These are phyloP conservation scores for Tagetes erecta DNA, from an alignment of 129 eudicot genomes.

Conservation along the genomic window DNA sequence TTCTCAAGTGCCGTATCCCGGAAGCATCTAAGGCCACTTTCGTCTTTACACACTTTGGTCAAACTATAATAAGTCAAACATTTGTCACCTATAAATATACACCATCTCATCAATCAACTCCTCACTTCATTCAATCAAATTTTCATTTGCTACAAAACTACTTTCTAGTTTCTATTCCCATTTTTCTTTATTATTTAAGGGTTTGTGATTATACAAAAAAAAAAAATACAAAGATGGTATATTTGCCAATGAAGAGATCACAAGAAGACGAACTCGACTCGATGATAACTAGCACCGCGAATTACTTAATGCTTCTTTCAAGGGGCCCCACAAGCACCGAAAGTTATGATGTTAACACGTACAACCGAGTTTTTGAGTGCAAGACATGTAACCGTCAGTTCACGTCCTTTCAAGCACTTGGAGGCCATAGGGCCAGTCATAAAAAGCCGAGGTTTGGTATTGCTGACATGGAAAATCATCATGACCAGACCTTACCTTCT, in stretches of 20 bases:
- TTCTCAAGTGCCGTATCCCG: slow-evolving; percentile 22
- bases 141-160: slow-evolving; percentile 22
- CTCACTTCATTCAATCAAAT: slow-evolving; percentile 26
- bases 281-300: slow-evolving; percentile 53
- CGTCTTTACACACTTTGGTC: slow-evolving; percentile 35
- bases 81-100: slow-evolving; percentile 39
- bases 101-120: slow-evolving; percentile 15
- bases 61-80: slow-evolving; percentile 42
- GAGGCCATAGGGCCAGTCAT: slow-evolving; percentile 97
- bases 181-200: background rate
- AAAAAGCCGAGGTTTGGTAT: slow-evolving; percentile 60
- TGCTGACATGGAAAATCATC: slow-evolving; percentile 22
- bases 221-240: slow-evolving; percentile 25
- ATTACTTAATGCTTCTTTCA: slow-evolving; percentile 59
- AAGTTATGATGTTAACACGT: slow-evolving; percentile 8
- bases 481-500: slow-evolving; percentile 15
- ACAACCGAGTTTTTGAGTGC: slow-evolving; percentile 64
- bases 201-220: background rate
- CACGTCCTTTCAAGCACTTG: slow-evolving; percentile 87
- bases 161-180: background rate
- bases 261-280: slow-evolving; percentile 44
- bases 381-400: slow-evolving; percentile 82
- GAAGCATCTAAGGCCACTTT: slow-evolving; percentile 35
- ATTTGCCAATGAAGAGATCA: slow-evolving; percentile 50
- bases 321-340: slow-evolving; percentile 15